Conservation (phyloP, 495 filamentous ascomycete genomes). For the Extremus antarcticus region DNA sequence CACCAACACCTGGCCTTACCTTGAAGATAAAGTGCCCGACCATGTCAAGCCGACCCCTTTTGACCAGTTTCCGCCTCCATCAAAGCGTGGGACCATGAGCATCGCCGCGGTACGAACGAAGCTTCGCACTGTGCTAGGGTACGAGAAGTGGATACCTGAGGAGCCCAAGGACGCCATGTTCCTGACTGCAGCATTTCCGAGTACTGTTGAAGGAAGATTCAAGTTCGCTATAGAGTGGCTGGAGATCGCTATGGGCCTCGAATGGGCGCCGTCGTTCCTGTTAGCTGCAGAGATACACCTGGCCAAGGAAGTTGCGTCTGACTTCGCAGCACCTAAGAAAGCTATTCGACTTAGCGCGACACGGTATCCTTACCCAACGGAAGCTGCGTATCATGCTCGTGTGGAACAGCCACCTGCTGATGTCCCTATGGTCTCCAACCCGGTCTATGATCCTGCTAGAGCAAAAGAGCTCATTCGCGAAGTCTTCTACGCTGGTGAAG, state of each 20-base stretch:
- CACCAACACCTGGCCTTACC: conserved; percentile 14
- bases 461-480: conserved; percentile 7
- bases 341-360: conserved; percentile 2
- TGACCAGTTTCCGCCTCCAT: conserved; percentile 13
- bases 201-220: neutral
- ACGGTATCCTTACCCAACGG: conserved; percentile 15
- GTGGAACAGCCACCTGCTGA: neutral
- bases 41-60: conserved; percentile 20
- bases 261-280: conserved; percentile 15
- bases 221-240: conserved; percentile 12
- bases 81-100: neutral
- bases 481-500: conserved; percentile 10
- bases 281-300: neutral
- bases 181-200: conserved; percentile 13
- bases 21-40: conserved; percentile 19
- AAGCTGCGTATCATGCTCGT: neutral
- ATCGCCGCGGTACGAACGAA: neutral
- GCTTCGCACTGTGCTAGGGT: neutral
- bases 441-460: neutral
- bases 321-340: neutral
- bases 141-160: neutral
- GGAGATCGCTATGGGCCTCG: neutral
- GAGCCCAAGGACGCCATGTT: conserved; percentile 8
- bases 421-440: neutral
- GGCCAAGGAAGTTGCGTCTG: neutral